Base-by-base conservation (phyloP, 306 rosid genomes). In the Cajanus cajan region DNA sequence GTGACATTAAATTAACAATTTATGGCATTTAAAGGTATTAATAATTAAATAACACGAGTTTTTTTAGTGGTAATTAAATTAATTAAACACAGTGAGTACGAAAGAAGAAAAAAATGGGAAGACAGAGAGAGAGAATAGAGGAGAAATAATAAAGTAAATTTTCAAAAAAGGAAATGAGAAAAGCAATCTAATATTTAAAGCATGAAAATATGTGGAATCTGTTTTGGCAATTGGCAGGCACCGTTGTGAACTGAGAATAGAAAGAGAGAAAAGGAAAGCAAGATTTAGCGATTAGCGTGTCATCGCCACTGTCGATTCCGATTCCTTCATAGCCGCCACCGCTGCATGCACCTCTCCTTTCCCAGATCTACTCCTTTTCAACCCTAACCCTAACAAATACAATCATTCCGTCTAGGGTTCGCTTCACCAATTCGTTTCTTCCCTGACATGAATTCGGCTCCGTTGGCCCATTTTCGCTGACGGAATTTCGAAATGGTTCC, bases 401-500 rank as follows among this genome's bases (percentile, higher is more conserved):
- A 7, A 7, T n/a, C 44, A 33, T 54, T 28, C 16, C 10, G 70
- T 59, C 47, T 73, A 66, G 82, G 81, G 80, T 67, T 85, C 41
- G 19, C n/a, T n/a, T n/a, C n/a, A n/a, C n/a, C 73, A 16, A 43
- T 37, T 39, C 18, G 12, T 4, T 25, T 7, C 16, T 77, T 66
- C 22, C 67, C 18, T 67, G 9, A 34, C 36, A 64, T 9, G 62
- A 68, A 59, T 70, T 54, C 5, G 9, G 48, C 71, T 52, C 44
- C 63, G 21, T 63, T 51, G 44, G 54, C 75, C 6, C 75, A 11
- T 52, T 71, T n/a, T 15, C 39, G 13, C n/a, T 41, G 4, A 64
- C 72, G 68, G 61, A 37, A 4, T 22, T 77, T 64, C 68, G 45
- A 22, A 74, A 91, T 91, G 95, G 88, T 87, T 59, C 88, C 93